Percentiles rank a stretch among this genome's conserved stretches.
Conservation (phyloP, 768 basidiomycete species). For the Pulveroboletus ravenelii region DNA sequence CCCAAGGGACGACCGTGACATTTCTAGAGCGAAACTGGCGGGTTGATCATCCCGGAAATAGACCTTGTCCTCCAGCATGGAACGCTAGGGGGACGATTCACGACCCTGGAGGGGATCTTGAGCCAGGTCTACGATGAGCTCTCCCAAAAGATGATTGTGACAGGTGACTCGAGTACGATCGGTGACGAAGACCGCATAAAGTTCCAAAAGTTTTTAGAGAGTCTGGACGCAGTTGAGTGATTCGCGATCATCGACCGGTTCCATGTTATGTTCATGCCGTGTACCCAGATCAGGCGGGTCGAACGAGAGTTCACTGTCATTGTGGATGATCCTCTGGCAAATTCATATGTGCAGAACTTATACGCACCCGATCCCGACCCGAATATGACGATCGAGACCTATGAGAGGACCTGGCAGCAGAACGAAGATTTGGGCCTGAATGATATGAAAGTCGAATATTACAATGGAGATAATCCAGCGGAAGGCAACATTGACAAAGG, state of each 20-base stretch:
- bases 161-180: constrained; percentile 55
- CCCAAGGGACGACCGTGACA: neutral
- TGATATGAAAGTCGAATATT: constrained; percentile 73
- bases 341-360: constrained; percentile 94
- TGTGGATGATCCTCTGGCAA: constrained; percentile 91
- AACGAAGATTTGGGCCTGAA: constrained; percentile 94
- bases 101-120: constrained; percentile 92
- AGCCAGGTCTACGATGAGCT: constrained; percentile 95
- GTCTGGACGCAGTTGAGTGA: constrained; percentile 63
- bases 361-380: constrained; percentile 97
- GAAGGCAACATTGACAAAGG: neutral
- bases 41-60: constrained; percentile 89
- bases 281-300: constrained; percentile 65
- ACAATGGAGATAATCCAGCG: constrained; percentile 12
- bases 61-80: constrained; percentile 88
- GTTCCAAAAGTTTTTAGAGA: constrained; percentile 74
- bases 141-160: constrained; percentile 76
- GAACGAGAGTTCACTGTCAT: constrained; percentile 84
- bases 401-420: constrained; percentile 84
- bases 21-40: constrained; percentile 84
- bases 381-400: constrained; percentile 78
- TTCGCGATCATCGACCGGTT: neutral
- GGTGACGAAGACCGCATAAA: constrained; percentile 42
- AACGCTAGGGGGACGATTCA: constrained; percentile 95
- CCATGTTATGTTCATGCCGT: neutral